A percentile compares a stretch with the other conserved stretches of the same genome.
These are phyloP conservation scores for Ceratobasidium sp. DNA, from an alignment of 1,284 basidiomycete genomes.

Conservation along the genomic window DNA sequence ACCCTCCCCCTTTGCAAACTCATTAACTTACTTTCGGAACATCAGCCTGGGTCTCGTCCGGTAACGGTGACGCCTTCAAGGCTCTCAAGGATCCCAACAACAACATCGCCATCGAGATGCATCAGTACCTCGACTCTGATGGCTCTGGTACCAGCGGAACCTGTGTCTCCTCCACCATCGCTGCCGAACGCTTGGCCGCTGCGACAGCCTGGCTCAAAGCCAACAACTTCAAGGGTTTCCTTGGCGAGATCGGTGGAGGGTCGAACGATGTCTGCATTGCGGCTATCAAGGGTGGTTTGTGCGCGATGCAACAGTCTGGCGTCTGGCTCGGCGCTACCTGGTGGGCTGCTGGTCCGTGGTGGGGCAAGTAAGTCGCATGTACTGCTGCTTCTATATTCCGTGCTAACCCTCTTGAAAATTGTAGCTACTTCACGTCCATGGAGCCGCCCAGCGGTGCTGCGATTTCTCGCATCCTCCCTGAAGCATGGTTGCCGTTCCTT, in stretches of 20 bases:
- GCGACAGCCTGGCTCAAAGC: constrained; percentile 69
- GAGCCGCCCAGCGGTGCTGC: constrained; percentile 67
- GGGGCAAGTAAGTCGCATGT: constrained; percentile 17
- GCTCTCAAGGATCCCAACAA: constrained; percentile 68
- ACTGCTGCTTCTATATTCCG: not conserved
- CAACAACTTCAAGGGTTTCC: constrained; percentile 70
- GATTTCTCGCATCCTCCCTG: constrained; percentile 63
- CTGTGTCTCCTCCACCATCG: constrained; percentile 70
- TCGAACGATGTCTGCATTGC: constrained; percentile 64
- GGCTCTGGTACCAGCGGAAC: constrained; percentile 66
- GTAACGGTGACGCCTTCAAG: constrained; percentile 65
- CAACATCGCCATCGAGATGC: constrained; percentile 74
- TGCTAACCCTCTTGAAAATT: not conserved
- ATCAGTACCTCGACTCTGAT: constrained; percentile 75
- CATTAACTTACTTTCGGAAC: not conserved
- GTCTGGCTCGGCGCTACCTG: constrained; percentile 64
- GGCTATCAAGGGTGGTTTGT: constrained; percentile 67
- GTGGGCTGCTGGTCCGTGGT: constrained; percentile 48
- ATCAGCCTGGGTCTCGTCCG: constrained; percentile 65
- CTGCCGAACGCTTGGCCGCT: constrained; percentile 64
- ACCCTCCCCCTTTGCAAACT: not conserved
- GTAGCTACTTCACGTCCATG: constrained; percentile 44
- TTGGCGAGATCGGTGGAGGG: constrained; percentile 71
- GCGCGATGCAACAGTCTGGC: constrained; percentile 67
- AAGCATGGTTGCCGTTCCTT: constrained; percentile 67